Evolutionary conservation across 2,329 filamentous ascomycete genomes (phyloP), one percentile per base, ranked within the genome.

Genomic region (Pseudogymnoascus sp.): DNA sequence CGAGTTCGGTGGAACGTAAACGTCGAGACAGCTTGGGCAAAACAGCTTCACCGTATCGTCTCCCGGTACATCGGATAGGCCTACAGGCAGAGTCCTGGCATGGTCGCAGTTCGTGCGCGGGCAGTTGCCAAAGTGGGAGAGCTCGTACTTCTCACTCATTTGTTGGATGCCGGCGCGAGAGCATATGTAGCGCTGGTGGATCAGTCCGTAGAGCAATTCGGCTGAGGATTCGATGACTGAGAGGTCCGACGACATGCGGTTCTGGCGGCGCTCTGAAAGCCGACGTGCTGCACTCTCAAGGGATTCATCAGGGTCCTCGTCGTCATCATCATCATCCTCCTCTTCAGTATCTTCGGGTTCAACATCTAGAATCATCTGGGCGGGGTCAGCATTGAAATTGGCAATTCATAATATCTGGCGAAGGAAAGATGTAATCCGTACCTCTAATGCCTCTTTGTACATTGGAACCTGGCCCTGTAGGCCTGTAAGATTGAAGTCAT

Each of bases 131-230:
- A 99, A 99, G 78, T 99, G 93, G 66, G 93, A 90, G 59, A 96
- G 83, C 76, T 97, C 93, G 80, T 97, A 99, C 77, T 99, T 99
- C 77, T 99, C 95, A 67, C 93, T 91, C 95, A 99, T 99, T 75
- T 97, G 93, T 77, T 97, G 93, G 71, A 99, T 97, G 61, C 95
- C 95, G 2, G 91, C 91, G 64, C 95, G 85, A 23, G 93, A 97
- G 72, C 93, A 97, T 78, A 99, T 97, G 77, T 97, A 99, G 64
- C 95, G 89, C 76, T 97, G 95, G 78, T 99, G 95, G 76, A 99
- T 99, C 65, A 99, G 84, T 42, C 95, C 95, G 78, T 99, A 99
- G 23, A 99, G 87, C 79, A 97, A 88, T 79, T 99, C 95, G n/a
- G 95, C 93, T 0, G 92, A 96, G 68, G 90, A 96, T 78, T 99